Percentiles rank a stretch among this genome's conserved stretches.
phyloP scores from a whole-genome alignment of 331 rosid genomes.

The Arachis monticola region DNA sequence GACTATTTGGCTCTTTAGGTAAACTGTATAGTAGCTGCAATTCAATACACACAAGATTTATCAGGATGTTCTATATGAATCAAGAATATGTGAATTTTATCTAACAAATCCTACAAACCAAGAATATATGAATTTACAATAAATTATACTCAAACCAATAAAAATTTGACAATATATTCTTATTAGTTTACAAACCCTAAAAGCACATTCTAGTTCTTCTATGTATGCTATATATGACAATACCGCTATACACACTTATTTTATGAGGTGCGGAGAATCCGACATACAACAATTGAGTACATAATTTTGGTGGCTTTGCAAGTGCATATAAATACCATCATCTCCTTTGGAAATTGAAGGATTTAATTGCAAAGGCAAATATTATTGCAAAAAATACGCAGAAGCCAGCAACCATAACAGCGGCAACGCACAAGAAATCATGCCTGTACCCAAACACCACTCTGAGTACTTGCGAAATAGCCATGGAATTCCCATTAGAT shows the following conservation, averaged over 20 bases:
- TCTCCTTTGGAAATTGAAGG: conserved; percentile 99
- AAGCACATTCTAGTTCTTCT: conserved; percentile 25
- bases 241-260: conserved; percentile 54
- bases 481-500: conserved; percentile 55
- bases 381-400: conserved; percentile 76
- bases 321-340: conserved; percentile 44
- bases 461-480: conserved; percentile 58
- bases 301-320: conserved; percentile 21
- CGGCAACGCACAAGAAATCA: conserved; percentile 76
- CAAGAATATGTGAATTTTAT: background rate
- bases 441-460: conserved; percentile 78
- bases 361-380: conserved; percentile 91
- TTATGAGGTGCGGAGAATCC: conserved; percentile 39
- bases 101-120: conserved; percentile 30
- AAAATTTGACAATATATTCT: conserved; percentile 16
- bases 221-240: conserved; percentile 35
- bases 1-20: no score
- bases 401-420: conserved; percentile 86
- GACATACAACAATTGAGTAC: conserved; percentile 5
- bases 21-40: no score
- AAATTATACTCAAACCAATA: conserved; percentile 18
- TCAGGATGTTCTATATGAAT: no score
- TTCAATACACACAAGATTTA: no score
- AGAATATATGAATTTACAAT: conserved; percentile 42
- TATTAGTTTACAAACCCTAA: conserved; percentile 46